Base-by-base conservation (phyloP, 805 yeast genomes). In the Zygosaccharomyces gambellarensis region DNA sequence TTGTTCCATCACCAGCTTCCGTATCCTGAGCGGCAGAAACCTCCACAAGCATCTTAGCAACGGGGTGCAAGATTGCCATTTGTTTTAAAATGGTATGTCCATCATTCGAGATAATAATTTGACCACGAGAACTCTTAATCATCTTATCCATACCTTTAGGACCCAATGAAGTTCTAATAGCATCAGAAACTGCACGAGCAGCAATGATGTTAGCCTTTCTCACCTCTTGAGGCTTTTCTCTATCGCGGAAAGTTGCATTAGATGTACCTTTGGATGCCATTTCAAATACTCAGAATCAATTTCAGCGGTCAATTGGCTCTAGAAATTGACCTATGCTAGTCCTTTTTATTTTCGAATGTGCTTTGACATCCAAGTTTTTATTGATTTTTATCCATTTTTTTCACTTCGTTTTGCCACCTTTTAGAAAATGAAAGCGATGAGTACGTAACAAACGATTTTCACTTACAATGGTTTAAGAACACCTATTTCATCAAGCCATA, bases 61-160 rank as follows among this genome's bases (percentile, higher is more conserved):
- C 99, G 2, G 99, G 99, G 67, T 94, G 99, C 66, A 94, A 78
- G 45, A 94, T 95, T 1, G 99, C 98, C 98, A 94, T 94, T 69
- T 94, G 97, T 62, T 87, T 83, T 59, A 92, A 75, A 59, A 94
- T 94, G 3, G 99, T 94, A 70, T 95, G 98, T 30, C 99, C 99
- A 71, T 94, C 99, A 69, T 94, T 94, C 55, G 98, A 90, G 59
- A 94, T 90, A 63, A 90, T 85, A 60, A 92, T 87, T 64, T 94
- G 90, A 36, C 98, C 98, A 50, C 79, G 80, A 45, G 90, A 85
- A 17, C 98, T 90, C 71, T 89, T 89, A 72, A 88, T 89, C 98
- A 94, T 92, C 75, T 94, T 94, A 70, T 94, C 99, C 99, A 94
- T 94, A 53, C 99, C 99, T 70, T 90, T 92, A 49, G 99, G 99